Percentiles rank a stretch among this genome's conserved stretches.
Conservation (phyloP, 2,329 filamentous ascomycete species). For the Colletotrichum sublineola region DNA sequence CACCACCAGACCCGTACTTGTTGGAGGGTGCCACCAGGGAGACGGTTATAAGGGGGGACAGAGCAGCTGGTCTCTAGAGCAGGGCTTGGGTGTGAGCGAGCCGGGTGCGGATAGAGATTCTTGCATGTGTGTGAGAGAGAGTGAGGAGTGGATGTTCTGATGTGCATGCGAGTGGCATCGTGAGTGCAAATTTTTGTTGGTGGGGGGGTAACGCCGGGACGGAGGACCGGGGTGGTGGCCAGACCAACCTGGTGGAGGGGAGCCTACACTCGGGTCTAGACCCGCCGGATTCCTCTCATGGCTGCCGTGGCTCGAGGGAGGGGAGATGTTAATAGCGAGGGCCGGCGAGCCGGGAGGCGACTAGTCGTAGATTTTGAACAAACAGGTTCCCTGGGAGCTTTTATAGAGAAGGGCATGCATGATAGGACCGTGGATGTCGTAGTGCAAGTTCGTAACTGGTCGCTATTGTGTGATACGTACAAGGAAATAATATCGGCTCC, state of each 20-base stretch:
- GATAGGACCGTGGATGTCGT: not conserved
- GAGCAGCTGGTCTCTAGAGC: not conserved
- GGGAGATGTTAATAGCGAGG: not conserved
- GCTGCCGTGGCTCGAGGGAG: not conserved
- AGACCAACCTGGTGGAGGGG: not conserved
- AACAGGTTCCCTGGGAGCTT: not conserved
- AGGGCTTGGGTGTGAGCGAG: not conserved
- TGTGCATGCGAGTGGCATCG: not conserved
- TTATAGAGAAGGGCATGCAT: not conserved
- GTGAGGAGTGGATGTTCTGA: not conserved
- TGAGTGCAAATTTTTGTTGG: slow-evolving; percentile 16
- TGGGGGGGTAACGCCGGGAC: not conserved
- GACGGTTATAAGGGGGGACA: not conserved
- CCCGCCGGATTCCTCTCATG: slow-evolving; percentile 1
- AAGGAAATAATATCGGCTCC: slow-evolving; percentile 12
- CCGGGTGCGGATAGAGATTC: not conserved
- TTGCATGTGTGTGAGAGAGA: slow-evolving; percentile 2
- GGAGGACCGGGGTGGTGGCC: not conserved
- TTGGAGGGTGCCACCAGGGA: accelerated
- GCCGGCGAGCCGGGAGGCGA: not conserved
- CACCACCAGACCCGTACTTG: slow-evolving; percentile 51
- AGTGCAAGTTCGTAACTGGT: slow-evolving; percentile 8
- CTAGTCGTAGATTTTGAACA: not conserved
- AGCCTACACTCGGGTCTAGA: not conserved
- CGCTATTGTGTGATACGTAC: slow-evolving; percentile 33